These are phyloP conservation scores for Styphnolobium japonicum DNA, from an alignment of 306 rosid genomes.

Conservation along the genomic window DNA sequence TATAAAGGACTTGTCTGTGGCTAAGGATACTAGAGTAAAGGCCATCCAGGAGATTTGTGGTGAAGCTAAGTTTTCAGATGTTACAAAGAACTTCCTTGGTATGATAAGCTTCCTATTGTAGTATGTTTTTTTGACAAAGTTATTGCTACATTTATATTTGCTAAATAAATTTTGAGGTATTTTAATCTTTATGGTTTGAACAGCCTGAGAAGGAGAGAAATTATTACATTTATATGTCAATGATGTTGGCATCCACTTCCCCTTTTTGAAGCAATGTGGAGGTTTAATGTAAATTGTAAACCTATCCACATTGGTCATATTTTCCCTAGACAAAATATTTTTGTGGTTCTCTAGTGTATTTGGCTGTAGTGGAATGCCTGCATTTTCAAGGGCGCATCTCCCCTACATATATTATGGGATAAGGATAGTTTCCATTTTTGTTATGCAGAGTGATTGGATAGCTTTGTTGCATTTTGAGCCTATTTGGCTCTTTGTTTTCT, in stretches of 20 bases:
- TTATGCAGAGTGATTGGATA: neutral
- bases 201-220: neutral
- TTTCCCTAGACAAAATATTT: neutral
- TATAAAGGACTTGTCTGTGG: constrained; percentile 62
- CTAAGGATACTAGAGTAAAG: constrained; percentile 51
- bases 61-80: constrained; percentile 72
- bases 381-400: neutral
- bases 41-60: constrained; percentile 51
- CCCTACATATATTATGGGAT: neutral
- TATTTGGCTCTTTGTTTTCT: neutral
- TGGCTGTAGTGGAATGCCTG: neutral
- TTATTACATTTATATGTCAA: neutral
- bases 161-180: neutral
- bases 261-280: neutral
- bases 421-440: neutral
- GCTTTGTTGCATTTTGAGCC: neutral
- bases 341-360: neutral
- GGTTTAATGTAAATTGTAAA: neutral
- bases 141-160: neutral
- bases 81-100: constrained; percentile 80
- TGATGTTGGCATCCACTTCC: neutral
- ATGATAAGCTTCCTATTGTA: constrained; percentile 22
- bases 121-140: neutral
- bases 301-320: neutral
- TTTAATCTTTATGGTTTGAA: neutral